A percentile compares a stretch with the other conserved stretches of the same genome.
Evolutionary conservation across 306 rosid species (phyloP).

Genomic region (Fragaria iinumae): DNA sequence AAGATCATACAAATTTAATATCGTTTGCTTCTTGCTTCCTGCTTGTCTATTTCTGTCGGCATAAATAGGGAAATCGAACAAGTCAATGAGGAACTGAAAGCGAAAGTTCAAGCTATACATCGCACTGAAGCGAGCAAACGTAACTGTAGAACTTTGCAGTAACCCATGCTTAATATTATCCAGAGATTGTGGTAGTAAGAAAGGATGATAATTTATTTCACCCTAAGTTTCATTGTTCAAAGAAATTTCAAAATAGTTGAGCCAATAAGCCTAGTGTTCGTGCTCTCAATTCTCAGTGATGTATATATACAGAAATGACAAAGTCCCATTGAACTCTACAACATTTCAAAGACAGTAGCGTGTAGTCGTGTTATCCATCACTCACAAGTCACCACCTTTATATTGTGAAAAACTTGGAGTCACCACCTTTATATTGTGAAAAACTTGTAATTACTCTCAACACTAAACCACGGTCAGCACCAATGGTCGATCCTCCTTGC

Average conservation of each 20-base stretch:
- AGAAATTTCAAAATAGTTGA: neutral
- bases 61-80: neutral
- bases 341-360: neutral
- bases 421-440: neutral
- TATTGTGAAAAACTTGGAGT: too few species aligned
- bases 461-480: conserved; percentile 4
- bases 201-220: neutral
- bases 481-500: conserved; percentile 7
- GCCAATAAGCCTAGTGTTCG: neutral
- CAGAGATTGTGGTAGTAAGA: neutral
- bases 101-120: neutral
- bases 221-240: neutral
- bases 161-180: neutral
- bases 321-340: neutral
- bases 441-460: neutral
- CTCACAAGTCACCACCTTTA: too few species aligned
- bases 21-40: neutral
- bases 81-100: neutral
- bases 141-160: neutral
- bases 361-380: neutral
- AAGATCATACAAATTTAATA: neutral
- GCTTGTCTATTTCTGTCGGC: neutral
- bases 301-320: neutral
- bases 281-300: conserved; percentile 1
- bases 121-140: neutral